Base-by-base conservation (phyloP, 2,329 filamentous ascomycete species). In the Tolypocladium ophioglossoides region DNA sequence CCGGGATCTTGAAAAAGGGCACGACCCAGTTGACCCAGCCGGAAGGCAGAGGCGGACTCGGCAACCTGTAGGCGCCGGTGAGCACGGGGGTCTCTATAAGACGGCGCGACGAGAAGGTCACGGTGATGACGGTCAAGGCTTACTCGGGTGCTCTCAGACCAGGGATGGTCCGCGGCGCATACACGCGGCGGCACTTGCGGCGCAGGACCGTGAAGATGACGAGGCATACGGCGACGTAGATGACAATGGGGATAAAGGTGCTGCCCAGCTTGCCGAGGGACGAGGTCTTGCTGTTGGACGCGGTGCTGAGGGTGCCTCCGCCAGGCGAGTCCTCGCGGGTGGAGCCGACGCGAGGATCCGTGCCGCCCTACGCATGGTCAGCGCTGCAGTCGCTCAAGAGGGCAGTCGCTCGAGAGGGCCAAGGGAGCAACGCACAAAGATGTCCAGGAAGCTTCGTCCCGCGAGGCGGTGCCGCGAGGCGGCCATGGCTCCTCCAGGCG, bases 11-110 rank as follows among this genome's bases (percentile, higher is more conserved):
- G 73, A 82, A 86, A 71, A 89, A 87, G 14, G 78, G 74, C 11
- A 71, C 71, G 55, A 90, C 69, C 87, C 87, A 91, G 61, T 86
- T 81, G 62, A 87, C 73, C 48, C 83, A 67, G 53, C 86, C 85
- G 30, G 67, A 74, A 3, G 85, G 82, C n/a, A 50, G 49, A 24
- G 38, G 16, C 7, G 54, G 51, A 34, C 51, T 52, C 12, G 54
- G 47, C 14, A 47, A 12, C 39, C 46, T 22, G 39, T 6, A n/a
- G 32, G n/a, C 34, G 46, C 18, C 0, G 12, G 9, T 12, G 14
- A 24, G 24, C 9, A 50, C 18, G n/a, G 32, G 10, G 8, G 30
- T 9, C 30, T 30, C 30, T 7, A 6, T 7, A 30, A 30, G 30
- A 30, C 30, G 7, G 7, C 8, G 30, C 30, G 30, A 30, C n/a